A percentile compares a stretch with the other conserved stretches of the same genome.
Evolutionary conservation across 805 yeast species (phyloP).

Genomic region (Ogataea populi-albae): DNA sequence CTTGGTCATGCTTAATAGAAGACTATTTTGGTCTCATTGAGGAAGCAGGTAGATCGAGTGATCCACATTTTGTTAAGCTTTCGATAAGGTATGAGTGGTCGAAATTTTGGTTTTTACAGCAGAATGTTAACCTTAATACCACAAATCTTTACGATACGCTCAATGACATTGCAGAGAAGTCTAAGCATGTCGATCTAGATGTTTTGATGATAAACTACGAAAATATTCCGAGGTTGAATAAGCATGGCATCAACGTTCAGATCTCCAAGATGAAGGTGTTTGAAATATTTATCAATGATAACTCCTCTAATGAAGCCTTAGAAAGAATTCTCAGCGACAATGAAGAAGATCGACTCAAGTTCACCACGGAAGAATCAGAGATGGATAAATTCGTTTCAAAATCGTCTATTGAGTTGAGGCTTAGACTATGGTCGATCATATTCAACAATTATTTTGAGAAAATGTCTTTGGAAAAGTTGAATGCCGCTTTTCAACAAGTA

Average conservation of each 20-base stretch:
- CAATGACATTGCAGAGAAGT: slow-evolving; percentile 22
- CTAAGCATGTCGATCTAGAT: slow-evolving; percentile 22
- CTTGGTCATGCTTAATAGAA: slow-evolving; percentile 47
- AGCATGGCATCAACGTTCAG: slow-evolving; percentile 52
- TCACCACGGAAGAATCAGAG: slow-evolving; percentile 42
- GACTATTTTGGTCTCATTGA: slow-evolving; percentile 20
- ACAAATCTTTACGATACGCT: slow-evolving; percentile 34
- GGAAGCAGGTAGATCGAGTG: background rate
- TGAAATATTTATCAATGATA: slow-evolving; percentile 56
- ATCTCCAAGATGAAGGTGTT: slow-evolving; percentile 70
- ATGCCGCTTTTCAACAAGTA: slow-evolving; percentile 50
- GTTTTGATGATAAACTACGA: slow-evolving; percentile 56
- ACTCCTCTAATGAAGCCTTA: slow-evolving; percentile 25
- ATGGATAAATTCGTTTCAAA: slow-evolving; percentile 58
- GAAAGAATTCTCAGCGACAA: slow-evolving; percentile 25
- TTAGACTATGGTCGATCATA: slow-evolving; percentile 74
- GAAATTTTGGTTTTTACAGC: slow-evolving; percentile 42
- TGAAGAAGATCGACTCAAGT: slow-evolving; percentile 30
- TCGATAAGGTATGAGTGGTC: slow-evolving; percentile 49
- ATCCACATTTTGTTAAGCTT: slow-evolving; percentile 9
- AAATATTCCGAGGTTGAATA: slow-evolving; percentile 54
- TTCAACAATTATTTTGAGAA: slow-evolving; percentile 50
- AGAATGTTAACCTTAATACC: slow-evolving; percentile 26
- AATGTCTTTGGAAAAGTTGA: slow-evolving; percentile 34
- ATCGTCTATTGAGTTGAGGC: slow-evolving; percentile 63